phyloP scores from a whole-genome alignment of 139 green algal species.

The Coelastrella sp. region DNA sequence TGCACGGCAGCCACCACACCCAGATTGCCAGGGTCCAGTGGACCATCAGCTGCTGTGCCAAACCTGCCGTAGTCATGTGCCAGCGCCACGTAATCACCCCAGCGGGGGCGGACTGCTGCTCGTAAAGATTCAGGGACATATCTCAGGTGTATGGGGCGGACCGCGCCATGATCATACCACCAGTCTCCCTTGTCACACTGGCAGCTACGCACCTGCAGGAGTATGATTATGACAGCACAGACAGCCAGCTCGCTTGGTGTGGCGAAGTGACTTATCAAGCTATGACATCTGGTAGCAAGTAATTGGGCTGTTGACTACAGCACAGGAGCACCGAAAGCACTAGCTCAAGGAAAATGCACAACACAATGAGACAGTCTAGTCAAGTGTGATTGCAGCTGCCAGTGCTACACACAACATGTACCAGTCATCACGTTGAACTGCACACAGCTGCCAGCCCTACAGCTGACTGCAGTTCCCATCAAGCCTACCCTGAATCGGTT shows the following conservation, averaged over 20 bases:
- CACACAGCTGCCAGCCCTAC: no score
- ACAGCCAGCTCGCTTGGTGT: no score
- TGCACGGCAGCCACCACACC: slow-evolving; percentile 16
- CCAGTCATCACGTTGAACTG: no score
- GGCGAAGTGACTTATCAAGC: no score
- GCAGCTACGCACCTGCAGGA: slow-evolving; percentile 8
- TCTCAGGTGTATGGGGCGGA: background rate
- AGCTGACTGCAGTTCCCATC: background rate
- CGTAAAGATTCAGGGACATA: slow-evolving; percentile 4
- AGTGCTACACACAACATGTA: no score
- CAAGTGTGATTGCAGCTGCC: no score
- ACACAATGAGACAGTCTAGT: no score
- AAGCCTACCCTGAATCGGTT: slow-evolving; percentile 9
- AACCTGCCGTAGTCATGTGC: background rate
- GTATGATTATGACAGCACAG: background rate
- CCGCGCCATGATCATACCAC: slow-evolving; percentile 10
- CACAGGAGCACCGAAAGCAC: no score
- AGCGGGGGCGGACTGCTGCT: background rate
- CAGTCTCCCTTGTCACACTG: background rate
- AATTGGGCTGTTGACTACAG: no score
- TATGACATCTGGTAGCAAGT: no score
- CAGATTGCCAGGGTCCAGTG: background rate
- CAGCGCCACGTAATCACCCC: slow-evolving; percentile 24
- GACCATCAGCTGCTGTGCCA: slow-evolving; percentile 15
- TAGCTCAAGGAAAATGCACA: no score